Conservation (phyloP, 2,329 filamentous ascomycete species). For the Blumeriella jaapii region DNA sequence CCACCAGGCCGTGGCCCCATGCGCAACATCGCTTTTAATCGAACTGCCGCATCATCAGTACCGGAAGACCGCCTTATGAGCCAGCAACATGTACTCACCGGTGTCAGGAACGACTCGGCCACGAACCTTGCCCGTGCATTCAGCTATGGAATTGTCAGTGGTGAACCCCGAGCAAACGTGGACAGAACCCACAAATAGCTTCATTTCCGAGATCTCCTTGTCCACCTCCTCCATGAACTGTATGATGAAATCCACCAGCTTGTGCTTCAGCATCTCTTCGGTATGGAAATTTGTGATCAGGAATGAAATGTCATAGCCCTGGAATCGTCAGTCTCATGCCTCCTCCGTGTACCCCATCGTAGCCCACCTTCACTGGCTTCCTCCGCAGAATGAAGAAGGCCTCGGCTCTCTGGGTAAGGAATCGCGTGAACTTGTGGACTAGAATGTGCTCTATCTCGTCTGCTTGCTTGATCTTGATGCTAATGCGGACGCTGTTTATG, state of each 20-base stretch:
- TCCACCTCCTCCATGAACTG: slow-evolving; percentile 99
- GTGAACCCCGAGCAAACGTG: background rate
- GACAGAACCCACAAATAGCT: slow-evolving; percentile 72
- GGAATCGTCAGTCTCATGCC: slow-evolving; percentile 13
- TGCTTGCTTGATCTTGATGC: slow-evolving; percentile 98
- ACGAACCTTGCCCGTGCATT: slow-evolving; percentile 96
- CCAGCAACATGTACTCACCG: slow-evolving; percentile 40
- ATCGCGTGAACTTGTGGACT: slow-evolving; percentile 96
- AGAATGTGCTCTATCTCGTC: slow-evolving; percentile 98
- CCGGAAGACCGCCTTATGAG: background rate
- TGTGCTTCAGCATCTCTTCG: slow-evolving; percentile 97
- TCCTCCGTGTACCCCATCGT: slow-evolving; percentile 1
- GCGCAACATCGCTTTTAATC: slow-evolving; percentile 15
- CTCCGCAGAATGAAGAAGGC: slow-evolving; percentile 92
- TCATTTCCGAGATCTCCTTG: slow-evolving; percentile 99
- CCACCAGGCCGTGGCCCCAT: slow-evolving; percentile 3
- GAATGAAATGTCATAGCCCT: slow-evolving; percentile 99
- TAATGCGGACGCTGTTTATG: slow-evolving; percentile 93
- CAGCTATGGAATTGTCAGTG: slow-evolving; percentile 46
- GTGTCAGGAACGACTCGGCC: slow-evolving; percentile 94
- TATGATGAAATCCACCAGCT: slow-evolving; percentile 97
- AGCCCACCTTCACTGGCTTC: slow-evolving; percentile 78
- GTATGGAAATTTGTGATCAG: slow-evolving; percentile 98
- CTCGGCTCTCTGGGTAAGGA: slow-evolving; percentile 91
- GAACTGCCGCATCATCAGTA: slow-evolving; percentile 14